Base-by-base conservation (phyloP, 257 asterid genomes). In the Knoxia roxburghii region DNA sequence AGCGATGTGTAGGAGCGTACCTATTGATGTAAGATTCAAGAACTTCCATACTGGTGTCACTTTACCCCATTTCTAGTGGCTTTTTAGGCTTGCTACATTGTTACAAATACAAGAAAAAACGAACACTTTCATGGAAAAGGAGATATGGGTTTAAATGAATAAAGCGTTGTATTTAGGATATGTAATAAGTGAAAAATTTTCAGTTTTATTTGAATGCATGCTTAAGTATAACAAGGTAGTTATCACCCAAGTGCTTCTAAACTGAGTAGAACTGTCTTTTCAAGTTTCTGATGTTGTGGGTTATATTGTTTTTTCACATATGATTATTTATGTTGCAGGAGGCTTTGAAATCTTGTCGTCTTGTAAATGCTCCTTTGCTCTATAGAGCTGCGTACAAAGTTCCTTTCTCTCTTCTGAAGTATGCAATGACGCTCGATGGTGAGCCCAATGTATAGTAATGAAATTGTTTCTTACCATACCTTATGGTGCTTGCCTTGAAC, bases 361-460 rank as follows among this genome's bases (percentile, higher is more conserved):
- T 88, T 50, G 97, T 89, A 78, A 94, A 94, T 85, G 99, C 99
- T 68, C 97, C 99, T 81, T 84, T 90, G 81, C 84, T 94, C 57
- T 90, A 85, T 80, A 85, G 99, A 87, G 87, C 97, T 79, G 87
- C 97, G 64, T 81, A 77, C 69, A 87, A 68, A 73, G 96, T 94
- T 69, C 99, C 99, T 45, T 90, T 88, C 81, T 94, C 99, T 65
- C 81, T 90, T 73, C 95, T 94, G 78, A 94, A 94, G 69, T 94
- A 94, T 60, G 99, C 97, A 66, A 90, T 94, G 97, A 94, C 99
- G 71, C 96, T 94, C 48, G 99, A 94, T 78, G 99, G 99, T 94
- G 83, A 85, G 97, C 75, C 70, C 66, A 59, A 29, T 41, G 75
- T 59, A 68, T 23, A 48, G 24, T 61, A 8, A 68, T 79, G 77